Evolutionary conservation across 257 asterid genomes (phyloP).

Genomic region (Nicotiana tabacum): DNA sequence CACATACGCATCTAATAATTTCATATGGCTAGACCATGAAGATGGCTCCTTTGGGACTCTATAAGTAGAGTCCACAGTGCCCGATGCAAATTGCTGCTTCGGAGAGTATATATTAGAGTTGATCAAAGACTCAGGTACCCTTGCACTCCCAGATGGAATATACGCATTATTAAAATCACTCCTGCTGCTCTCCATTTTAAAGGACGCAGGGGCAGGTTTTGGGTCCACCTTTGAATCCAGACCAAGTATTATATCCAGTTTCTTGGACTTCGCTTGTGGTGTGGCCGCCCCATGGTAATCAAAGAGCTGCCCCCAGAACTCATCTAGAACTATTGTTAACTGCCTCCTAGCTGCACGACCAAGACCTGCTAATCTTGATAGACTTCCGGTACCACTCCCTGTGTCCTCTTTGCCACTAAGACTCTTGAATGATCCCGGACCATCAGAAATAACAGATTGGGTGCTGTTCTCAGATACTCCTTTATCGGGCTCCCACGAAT

Average conservation of each 20-base stretch:
- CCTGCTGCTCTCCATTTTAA: constrained; percentile 42
- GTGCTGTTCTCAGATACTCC: constrained; percentile 39
- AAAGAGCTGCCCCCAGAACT: constrained; percentile 94
- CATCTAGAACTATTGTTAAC: constrained; percentile 58
- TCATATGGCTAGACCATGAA: constrained; percentile 40
- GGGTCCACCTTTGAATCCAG: constrained; percentile 41
- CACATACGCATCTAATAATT: constrained; percentile 39
- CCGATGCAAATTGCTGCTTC: constrained; percentile 45
- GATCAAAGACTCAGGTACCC: constrained; percentile 50
- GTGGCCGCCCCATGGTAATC: constrained; percentile 74
- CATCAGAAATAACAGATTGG: constrained; percentile 53
- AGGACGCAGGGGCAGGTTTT: constrained; percentile 47
- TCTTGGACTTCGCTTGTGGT: constrained; percentile 67
- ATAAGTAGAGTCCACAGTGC: constrained; percentile 45
- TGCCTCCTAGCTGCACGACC: constrained; percentile 97
- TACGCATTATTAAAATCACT: constrained; percentile 44
- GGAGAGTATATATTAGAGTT: constrained; percentile 45
- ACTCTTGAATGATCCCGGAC: constrained; percentile 80
- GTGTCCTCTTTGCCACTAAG: constrained; percentile 64
- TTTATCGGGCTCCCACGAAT: constrained; percentile 59
- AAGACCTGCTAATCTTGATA: constrained; percentile 80
- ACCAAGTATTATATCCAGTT: constrained; percentile 66
- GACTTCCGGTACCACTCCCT: constrained; percentile 89
- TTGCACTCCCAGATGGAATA: constrained; percentile 44
- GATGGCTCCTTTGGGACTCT: constrained; percentile 30